Conservation (phyloP, 352 stramenopile genomes). For the Pythium biforme region DNA sequence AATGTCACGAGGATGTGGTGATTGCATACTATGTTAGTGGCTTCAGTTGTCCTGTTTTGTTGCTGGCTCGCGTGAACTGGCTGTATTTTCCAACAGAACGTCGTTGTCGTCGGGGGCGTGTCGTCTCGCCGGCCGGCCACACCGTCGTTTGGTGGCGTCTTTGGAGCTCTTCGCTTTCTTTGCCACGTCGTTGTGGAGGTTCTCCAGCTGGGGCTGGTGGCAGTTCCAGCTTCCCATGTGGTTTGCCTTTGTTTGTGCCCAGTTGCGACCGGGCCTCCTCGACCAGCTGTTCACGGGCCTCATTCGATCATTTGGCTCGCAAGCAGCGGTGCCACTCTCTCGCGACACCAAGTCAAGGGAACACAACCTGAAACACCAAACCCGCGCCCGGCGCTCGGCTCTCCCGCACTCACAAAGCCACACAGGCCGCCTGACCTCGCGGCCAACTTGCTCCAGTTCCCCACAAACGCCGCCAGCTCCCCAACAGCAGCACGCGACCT, state of each 20-base stretch:
- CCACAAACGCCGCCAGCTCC: background rate
- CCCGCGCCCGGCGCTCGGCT: background rate
- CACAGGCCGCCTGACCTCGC: background rate
- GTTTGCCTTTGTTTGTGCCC: slow-evolving; percentile 1
- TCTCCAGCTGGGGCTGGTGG: slow-evolving; percentile 5
- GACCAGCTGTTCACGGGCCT: background rate
- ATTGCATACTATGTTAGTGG: background rate
- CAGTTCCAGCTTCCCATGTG: slow-evolving; percentile 12
- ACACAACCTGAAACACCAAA: background rate
- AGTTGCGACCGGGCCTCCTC: background rate
- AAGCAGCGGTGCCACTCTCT: background rate
- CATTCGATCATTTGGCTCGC: background rate
- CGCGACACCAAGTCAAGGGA: slow-evolving; percentile 1
- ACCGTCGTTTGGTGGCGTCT: background rate
- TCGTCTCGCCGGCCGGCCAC: slow-evolving; percentile 6
- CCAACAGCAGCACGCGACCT: too few species aligned
- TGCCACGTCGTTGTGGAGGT: too few species aligned
- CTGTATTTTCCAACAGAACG: slow-evolving; percentile 1
- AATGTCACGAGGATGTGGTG: too few species aligned
- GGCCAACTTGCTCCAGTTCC: background rate
- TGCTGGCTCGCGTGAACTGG: slow-evolving; percentile 4
- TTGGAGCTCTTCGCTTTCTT: too few species aligned
- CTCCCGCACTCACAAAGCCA: background rate
- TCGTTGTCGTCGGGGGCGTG: background rate
- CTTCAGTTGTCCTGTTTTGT: background rate